Base-by-base conservation (phyloP, 2,329 filamentous ascomycete genomes). In the Cercospora sesami region DNA sequence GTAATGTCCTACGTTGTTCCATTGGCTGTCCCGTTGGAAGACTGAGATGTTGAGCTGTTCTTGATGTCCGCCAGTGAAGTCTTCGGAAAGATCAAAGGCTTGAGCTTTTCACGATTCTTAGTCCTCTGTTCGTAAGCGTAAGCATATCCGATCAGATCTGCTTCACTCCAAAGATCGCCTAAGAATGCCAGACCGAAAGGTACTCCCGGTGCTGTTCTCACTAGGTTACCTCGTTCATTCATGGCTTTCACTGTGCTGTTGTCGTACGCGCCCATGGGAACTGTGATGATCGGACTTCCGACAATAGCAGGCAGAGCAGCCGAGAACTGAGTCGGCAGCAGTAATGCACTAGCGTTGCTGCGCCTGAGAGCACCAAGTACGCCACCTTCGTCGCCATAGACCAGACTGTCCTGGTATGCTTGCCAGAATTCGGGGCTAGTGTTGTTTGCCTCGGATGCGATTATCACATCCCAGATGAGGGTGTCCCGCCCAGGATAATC, bases 101-200 rank as follows among this genome's bases (percentile, higher is more conserved):
- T 21, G 23, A 66, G 23, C 14, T 63, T 66, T 1, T 16, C 53
- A 1, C 64, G 53, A 36, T 42, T 45, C 6, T 53, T 48, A 23
- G 59, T 63, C 64, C 7, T 63, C 51, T 66, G 64, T 21, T 66
- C 64, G 58, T 62, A 66, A 33, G 64, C 64, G 57, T 57, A 66
- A 8, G 64, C 64, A 28, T 58, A 63, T 2, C 59, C 64, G 9
- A 66, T 30, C 6, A 66, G 26, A 18, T 66, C 64, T 30, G 36
- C 26, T 42, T 66, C 64, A 18, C 53, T 60, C 64, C 64, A 66
- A 7, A 53, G 30, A 30, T 58, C 57, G 1, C 64, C 64, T 16
- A 66, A n/a, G 12, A 66, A 66, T 3, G 59, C 36, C 31, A 66
- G 5, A 1, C 67, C 67, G 16, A 66, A 68, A 23, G 59, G 64